Base-by-base conservation (phyloP, 495 filamentous ascomycete species). In the Penicillium waksmanii region DNA sequence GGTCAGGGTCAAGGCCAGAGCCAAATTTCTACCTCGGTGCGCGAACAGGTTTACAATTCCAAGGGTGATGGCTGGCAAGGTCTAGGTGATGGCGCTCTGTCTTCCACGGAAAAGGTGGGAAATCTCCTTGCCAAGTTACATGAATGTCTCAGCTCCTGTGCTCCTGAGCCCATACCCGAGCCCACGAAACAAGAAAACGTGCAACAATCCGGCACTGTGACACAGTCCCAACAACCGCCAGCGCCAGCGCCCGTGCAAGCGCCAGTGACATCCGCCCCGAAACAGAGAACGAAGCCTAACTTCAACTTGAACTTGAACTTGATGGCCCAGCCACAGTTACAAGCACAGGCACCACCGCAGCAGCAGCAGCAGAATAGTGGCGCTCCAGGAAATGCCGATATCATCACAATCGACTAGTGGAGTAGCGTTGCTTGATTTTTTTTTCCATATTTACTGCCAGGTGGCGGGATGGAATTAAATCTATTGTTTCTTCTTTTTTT, bases 61-160 rank as follows among this genome's bases (percentile, higher is more conserved):
- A 77, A 73, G 43, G 80, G 80, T 36, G 63, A 78, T 35, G 78
- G 78, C 18, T 84, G 81, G 81, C 71, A 67, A 50, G 81, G 81
- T n/a, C 66, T 81, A 11, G 77, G 74, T 1, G 76, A 75, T 49
- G 80, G 80, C 10, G 76, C 73, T 50, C 68, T 78, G 40, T 73
- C 78, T 11, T 56, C 68, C 8, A 50, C 71, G 49, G 67, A 73
- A 7, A 73, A 73, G 33, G 64, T 82, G n/a, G 77, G 74, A 33
- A 74, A 73, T 49, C 71, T 82, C 11, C 51, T 84, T 12, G 52
- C 51, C 13, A 68, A 71, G 54, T 62, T 80, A 17, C 67, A 77
- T 51, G 64, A 60, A 27, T 75, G 67, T 49, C 56, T 79, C 3
- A 53, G 60, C 27, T 31, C 63, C 27, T 63, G 58, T 49, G 38